Percentiles rank a stretch among this genome's conserved stretches.
These are phyloP conservation scores for Staphylotrichum tortipilum DNA, from an alignment of 495 filamentous ascomycete species.

Conservation along the genomic window DNA sequence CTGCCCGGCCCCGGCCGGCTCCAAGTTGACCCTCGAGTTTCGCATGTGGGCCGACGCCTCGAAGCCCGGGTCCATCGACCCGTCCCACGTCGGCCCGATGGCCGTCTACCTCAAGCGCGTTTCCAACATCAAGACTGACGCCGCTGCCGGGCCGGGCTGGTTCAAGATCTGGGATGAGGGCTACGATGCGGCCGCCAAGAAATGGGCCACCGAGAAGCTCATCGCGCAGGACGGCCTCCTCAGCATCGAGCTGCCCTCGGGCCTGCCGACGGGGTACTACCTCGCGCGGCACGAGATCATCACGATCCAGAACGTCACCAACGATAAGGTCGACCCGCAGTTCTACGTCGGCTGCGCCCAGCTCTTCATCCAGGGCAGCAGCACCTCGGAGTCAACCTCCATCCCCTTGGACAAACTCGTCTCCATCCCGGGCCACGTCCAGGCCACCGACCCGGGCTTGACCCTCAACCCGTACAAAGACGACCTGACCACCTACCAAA, in stretches of 20 bases:
- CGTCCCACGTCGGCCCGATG: conserved; percentile 60
- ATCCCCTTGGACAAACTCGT: conserved; percentile 40
- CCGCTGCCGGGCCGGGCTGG: conserved; percentile 57
- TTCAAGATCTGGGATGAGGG: conserved; percentile 71
- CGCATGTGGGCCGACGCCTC: conserved; percentile 51
- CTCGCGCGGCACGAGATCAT: conserved; percentile 60
- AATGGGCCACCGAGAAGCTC: conserved; percentile 63
- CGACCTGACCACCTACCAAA: conserved; percentile 40
- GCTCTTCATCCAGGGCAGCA: conserved; percentile 48
- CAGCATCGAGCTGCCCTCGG: conserved; percentile 48
- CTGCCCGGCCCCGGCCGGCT: conserved; percentile 44
- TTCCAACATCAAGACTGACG: conserved; percentile 27
- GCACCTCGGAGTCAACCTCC: conserved; percentile 16
- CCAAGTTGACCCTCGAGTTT: conserved; percentile 54
- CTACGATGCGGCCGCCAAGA: conserved; percentile 40
- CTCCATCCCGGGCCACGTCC: conserved; percentile 56
- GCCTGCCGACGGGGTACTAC: conserved; percentile 57
- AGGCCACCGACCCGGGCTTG: conserved; percentile 42
- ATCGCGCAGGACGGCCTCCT: conserved; percentile 57
- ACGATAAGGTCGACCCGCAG: conserved; percentile 46
- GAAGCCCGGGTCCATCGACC: conserved; percentile 48
- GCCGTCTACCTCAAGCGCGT: conserved; percentile 66
- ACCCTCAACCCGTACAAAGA: conserved; percentile 53
- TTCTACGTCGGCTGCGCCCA: conserved; percentile 66
- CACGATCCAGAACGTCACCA: conserved; percentile 55